Evolutionary conservation across 2,329 filamentous ascomycete species (phyloP).

Genomic region (Phialophora macrospora): DNA sequence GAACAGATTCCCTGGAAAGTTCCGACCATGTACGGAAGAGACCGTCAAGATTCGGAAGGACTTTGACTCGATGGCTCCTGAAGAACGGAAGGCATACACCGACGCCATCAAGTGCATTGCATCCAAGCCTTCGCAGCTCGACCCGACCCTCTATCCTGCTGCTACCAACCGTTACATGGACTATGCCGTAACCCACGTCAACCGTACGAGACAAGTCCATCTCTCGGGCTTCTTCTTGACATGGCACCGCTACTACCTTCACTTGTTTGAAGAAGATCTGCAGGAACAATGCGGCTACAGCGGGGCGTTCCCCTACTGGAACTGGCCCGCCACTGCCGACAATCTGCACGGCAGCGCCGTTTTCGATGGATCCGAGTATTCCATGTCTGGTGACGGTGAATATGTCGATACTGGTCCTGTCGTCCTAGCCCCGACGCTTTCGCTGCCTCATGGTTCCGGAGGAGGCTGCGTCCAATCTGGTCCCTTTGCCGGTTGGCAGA

Average conservation of each 20-base stretch:
- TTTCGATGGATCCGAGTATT: conserved; percentile 48
- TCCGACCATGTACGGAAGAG: conserved; percentile 31
- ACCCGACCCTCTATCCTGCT: conserved; percentile 42
- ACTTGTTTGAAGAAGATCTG: conserved; percentile 52
- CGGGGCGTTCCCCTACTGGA: conserved; percentile 53
- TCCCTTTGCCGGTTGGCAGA: conserved; percentile 38
- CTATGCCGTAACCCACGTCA: conserved; percentile 49
- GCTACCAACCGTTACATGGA: conserved; percentile 48
- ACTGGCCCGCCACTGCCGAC: conserved; percentile 45
- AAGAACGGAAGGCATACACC: conserved; percentile 44
- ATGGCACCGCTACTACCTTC: conserved; percentile 54
- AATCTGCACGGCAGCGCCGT: conserved; percentile 43
- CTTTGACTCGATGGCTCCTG: conserved; percentile 36
- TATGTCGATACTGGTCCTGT: conserved; percentile 31
- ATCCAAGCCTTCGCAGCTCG: conserved; percentile 43
- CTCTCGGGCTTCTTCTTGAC: conserved; percentile 47
- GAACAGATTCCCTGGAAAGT: conserved; percentile 28
- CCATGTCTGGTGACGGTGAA: conserved; percentile 44
- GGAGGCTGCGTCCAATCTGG: conserved; percentile 40
- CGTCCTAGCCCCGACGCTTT: conserved; percentile 29
- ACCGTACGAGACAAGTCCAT: conserved; percentile 46
- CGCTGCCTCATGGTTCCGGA: conserved; percentile 39
- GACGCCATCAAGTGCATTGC: conserved; percentile 49
- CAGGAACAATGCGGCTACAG: conserved; percentile 52
- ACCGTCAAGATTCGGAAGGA: conserved; percentile 38